Evolutionary conservation across 2,329 filamentous ascomycete species (phyloP).

Genomic region (Apiospora saccharicola): DNA sequence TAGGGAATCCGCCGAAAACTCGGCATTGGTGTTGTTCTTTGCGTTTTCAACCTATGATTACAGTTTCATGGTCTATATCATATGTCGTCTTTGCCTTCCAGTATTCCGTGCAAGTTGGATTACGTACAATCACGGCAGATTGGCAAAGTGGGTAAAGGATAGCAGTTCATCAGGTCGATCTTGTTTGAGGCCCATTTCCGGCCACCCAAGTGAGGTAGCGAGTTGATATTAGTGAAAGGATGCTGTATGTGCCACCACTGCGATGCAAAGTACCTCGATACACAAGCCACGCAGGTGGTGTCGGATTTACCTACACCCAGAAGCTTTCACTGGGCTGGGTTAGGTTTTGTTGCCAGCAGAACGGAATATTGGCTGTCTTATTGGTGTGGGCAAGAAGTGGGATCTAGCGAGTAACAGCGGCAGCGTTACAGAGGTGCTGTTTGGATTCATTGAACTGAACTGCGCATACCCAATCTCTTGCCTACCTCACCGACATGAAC

Average conservation of each 20-base stretch:
- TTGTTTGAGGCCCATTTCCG: slow-evolving; percentile 10
- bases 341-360: not conserved
- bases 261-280: not conserved
- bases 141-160: not conserved
- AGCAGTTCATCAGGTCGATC: slow-evolving; percentile 9
- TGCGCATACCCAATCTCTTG: not conserved
- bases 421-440: not conserved
- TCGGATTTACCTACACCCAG: not conserved
- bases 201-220: not conserved
- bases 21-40: not conserved
- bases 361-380: slow-evolving; percentile 10
- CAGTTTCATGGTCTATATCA: slow-evolving; percentile 6
- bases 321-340: not conserved
- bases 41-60: not conserved
- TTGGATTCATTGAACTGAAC: not conserved
- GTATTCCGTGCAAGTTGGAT: not conserved
- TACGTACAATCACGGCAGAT: not conserved
- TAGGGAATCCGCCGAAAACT: not conserved
- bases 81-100: not conserved
- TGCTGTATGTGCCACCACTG: slow-evolving; percentile 3
- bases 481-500: not conserved
- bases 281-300: not conserved
- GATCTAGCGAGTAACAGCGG: not conserved
- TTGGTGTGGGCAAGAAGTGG: slow-evolving; percentile 11
- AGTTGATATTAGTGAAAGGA: slow-evolving; percentile 15